Conservation (phyloP, 2,329 filamentous ascomycete genomes). For the Onygenales sp. region DNA sequence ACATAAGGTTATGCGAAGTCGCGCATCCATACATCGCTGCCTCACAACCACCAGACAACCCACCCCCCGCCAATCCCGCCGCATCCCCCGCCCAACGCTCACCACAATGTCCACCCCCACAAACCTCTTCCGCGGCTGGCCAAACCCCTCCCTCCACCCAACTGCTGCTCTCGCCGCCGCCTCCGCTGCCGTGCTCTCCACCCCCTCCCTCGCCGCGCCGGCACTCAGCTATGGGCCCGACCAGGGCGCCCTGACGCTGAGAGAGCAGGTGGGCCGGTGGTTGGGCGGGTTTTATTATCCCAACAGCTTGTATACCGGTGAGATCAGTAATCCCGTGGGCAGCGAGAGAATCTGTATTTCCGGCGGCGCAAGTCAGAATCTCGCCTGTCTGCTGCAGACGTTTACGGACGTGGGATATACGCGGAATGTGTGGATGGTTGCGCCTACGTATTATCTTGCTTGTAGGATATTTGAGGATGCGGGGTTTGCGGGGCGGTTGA, state of each 20-base stretch:
- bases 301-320: too few relatives aligned
- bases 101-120: constrained; percentile 18
- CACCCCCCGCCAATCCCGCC: too few relatives aligned
- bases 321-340: constrained; percentile 27
- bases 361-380: constrained; percentile 74
- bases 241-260: constrained; percentile 61
- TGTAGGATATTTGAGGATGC: constrained; percentile 78
- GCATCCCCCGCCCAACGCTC: too few relatives aligned
- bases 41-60: too few relatives aligned
- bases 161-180: constrained; percentile 52
- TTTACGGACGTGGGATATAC: constrained; percentile 74
- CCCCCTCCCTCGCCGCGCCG: constrained; percentile 49
- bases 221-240: constrained; percentile 76
- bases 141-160: constrained; percentile 54
- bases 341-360: constrained; percentile 65
- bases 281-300: constrained; percentile 18
- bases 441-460: constrained; percentile 75
- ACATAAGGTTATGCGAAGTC: too few relatives aligned
- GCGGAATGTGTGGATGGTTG: constrained; percentile 66
- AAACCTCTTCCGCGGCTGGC: constrained; percentile 38
- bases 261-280: constrained; percentile 39
- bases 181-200: constrained; percentile 50
- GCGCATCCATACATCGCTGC: too few relatives aligned
- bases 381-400: constrained; percentile 66
- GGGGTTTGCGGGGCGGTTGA: constrained; percentile 58